phyloP scores from a whole-genome alignment of 306 rosid species.

The Biancaea sappan region DNA sequence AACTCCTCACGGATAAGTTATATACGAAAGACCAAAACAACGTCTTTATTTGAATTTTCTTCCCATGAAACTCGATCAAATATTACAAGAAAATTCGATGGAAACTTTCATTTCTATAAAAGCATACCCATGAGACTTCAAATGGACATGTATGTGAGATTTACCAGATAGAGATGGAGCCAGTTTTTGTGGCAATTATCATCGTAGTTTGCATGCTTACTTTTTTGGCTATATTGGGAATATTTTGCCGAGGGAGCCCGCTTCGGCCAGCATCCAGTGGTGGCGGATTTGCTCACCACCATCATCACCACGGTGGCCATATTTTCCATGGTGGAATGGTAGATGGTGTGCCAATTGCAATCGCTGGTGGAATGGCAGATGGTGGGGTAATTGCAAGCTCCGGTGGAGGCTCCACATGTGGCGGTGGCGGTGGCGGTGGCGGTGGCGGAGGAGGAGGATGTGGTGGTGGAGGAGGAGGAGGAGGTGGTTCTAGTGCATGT shows the following conservation, averaged over 20 bases:
- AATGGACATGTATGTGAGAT: not conserved
- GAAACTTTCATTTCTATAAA: not conserved
- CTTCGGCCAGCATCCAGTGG: not conserved
- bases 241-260: slow-evolving; percentile 13
- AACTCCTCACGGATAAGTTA: too few relatives aligned
- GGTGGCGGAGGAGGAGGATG: too few relatives aligned
- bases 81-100: not conserved
- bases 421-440: not conserved
- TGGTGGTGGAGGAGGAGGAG: not conserved
- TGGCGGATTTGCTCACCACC: not conserved
- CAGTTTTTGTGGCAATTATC: slow-evolving; percentile 21
- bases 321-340: not conserved
- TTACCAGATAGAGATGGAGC: slow-evolving; percentile 25
- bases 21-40: not conserved
- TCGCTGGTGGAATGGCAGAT: not conserved
- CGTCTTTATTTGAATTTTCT: not conserved
- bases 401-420: too few relatives aligned
- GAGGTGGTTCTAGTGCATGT: slow-evolving; percentile 5
- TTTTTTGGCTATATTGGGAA: not conserved
- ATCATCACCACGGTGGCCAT: not conserved
- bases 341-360: not conserved
- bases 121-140: not conserved
- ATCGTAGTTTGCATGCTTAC: not conserved
- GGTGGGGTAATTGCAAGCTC: not conserved
- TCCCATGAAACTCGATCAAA: not conserved